Conservation (phyloP, 2,329 filamentous ascomycete genomes). For the Xylaria sp. region DNA sequence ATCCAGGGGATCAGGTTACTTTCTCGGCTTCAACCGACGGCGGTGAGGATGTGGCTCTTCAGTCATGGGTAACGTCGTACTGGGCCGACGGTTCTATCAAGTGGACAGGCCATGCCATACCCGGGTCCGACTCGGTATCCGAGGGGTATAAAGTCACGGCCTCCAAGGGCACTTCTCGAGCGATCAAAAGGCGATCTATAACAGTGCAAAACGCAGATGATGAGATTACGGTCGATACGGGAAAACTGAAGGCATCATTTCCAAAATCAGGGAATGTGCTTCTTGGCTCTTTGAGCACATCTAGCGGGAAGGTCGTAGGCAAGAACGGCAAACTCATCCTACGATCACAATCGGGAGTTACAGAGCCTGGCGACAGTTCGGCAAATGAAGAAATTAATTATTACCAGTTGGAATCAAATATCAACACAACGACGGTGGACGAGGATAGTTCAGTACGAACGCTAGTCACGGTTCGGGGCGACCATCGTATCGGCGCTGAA, state of each 20-base stretch:
- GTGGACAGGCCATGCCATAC: constrained; percentile 68
- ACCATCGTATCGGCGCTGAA: constrained; percentile 48
- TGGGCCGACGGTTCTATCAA: constrained; percentile 71
- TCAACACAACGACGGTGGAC: constrained; percentile 62
- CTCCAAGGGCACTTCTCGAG: constrained; percentile 27
- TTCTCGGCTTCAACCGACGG: constrained; percentile 49
- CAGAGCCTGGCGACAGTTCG: constrained; percentile 54
- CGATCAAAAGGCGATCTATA: constrained; percentile 18
- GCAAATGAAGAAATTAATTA: constrained; percentile 52
- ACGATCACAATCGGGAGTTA: constrained; percentile 60
- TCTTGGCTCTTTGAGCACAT: constrained; percentile 54
- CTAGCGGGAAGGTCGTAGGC: constrained; percentile 56
- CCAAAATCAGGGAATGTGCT: constrained; percentile 55
- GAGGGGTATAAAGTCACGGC: constrained; percentile 57
- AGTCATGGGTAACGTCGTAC: constrained; percentile 68
- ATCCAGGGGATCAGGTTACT: constrained; percentile 50
- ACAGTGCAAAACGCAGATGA: constrained; percentile 42
- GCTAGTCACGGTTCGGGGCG: constrained; percentile 58
- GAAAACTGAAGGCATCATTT: constrained; percentile 56
- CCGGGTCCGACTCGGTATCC: constrained; percentile 53
- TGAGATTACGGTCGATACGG: constrained; percentile 56
- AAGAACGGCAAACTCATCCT: constrained; percentile 62
- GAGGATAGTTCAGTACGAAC: constrained; percentile 55
- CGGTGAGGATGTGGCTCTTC: constrained; percentile 50
- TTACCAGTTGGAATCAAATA: constrained; percentile 60